Evolutionary conservation across 1,284 basidiomycete genomes (phyloP).

Genomic region (Bjerkandera adusta): DNA sequence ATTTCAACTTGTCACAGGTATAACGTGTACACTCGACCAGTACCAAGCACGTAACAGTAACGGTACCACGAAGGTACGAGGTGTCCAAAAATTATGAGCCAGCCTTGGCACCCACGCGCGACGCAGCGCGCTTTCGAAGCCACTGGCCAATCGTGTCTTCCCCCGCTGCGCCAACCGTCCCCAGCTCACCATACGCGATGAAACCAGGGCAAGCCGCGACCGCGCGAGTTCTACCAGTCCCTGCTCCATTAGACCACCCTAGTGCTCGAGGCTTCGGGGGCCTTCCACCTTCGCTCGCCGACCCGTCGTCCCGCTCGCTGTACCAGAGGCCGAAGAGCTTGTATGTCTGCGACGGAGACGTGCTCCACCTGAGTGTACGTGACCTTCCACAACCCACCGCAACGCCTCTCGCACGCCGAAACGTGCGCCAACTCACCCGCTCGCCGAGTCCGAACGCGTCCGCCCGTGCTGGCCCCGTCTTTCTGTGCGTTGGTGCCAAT

Average conservation of each 20-base stretch:
- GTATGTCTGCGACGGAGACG: slow-evolving; percentile 12
- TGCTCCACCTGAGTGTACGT: not conserved
- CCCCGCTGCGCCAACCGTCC: slow-evolving; percentile 15
- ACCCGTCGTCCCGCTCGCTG: slow-evolving; percentile 6
- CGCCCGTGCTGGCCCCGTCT: slow-evolving; percentile 3
- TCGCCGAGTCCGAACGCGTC: not conserved
- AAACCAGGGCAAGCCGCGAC: slow-evolving; percentile 9
- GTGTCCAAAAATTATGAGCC: no score
- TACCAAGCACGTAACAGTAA: no score
- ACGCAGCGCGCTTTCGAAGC: slow-evolving; percentile 17
- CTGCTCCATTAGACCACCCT: slow-evolving; percentile 15
- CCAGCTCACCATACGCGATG: slow-evolving; percentile 4
- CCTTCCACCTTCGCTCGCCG: slow-evolving; percentile 3
- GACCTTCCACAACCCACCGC: not conserved
- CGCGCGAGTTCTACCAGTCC: slow-evolving; percentile 15
- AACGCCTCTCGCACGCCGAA: not conserved
- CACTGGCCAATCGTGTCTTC: slow-evolving; percentile 3
- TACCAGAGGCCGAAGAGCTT: not conserved
- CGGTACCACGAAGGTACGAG: no score
- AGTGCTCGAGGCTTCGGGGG: slow-evolving; percentile 19
- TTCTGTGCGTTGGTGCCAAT: slow-evolving; percentile 6
- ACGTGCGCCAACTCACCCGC: not conserved
- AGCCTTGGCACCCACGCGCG: no score
- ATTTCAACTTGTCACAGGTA: no score
- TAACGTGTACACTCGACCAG: no score